These are phyloP conservation scores for Penicillium waksmanii DNA, from an alignment of 495 filamentous ascomycete genomes.

Conservation along the genomic window DNA sequence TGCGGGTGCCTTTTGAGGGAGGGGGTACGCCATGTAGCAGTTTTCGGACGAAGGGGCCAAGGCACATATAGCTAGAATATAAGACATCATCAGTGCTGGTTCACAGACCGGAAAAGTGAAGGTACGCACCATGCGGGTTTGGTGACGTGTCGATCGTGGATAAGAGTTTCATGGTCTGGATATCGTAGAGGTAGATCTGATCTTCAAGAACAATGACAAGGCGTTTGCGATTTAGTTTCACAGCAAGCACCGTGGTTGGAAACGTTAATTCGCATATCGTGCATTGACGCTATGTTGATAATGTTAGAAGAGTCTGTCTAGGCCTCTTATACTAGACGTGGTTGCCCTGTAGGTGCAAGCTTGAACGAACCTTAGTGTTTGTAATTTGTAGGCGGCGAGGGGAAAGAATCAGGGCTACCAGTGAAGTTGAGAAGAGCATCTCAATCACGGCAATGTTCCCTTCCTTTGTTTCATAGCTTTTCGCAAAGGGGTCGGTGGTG, in stretches of 20 bases:
- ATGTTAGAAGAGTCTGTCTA: constrained; percentile 12
- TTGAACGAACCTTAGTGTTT: constrained; percentile 84
- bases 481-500: constrained; percentile 91
- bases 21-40: constrained; percentile 91
- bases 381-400: constrained; percentile 90
- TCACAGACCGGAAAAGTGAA: constrained; percentile 13
- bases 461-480: constrained; percentile 89
- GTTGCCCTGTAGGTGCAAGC: constrained; percentile 7
- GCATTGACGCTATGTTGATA: constrained; percentile 69
- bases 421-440: constrained; percentile 99
- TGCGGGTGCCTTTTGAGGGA: constrained; percentile 77
- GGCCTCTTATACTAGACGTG: constrained; percentile 7
- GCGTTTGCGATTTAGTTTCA: constrained; percentile 90
- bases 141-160: constrained; percentile 91
- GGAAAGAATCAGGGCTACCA: constrained; percentile 89
- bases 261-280: constrained; percentile 99
- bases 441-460: constrained; percentile 93
- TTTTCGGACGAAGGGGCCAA: constrained; percentile 93
- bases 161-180: constrained; percentile 93
- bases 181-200: constrained; percentile 97
- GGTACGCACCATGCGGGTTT: constrained; percentile 75
- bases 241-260: constrained; percentile 88
- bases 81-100: constrained; percentile 10
- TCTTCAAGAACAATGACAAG: constrained; percentile 92
- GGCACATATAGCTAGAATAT: constrained; percentile 74